Evolutionary conservation across 805 yeast species (phyloP).

Genomic region (Teunomyces stri): DNA sequence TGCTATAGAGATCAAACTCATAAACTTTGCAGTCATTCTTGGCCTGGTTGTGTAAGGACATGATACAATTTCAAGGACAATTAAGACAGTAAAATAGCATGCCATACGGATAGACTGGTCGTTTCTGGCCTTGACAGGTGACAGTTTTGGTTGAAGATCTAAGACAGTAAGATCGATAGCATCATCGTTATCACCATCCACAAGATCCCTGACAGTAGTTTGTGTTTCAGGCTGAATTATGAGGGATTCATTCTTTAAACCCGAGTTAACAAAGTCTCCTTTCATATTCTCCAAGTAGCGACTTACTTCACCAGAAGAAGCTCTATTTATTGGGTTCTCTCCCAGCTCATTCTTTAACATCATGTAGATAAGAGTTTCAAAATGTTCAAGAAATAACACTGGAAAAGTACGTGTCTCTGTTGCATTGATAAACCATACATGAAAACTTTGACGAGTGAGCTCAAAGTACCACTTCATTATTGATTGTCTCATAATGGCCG

Average conservation of each 20-base stretch:
- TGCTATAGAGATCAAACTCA: neutral
- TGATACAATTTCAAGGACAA: neutral
- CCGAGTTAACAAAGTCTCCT: constrained; percentile 1
- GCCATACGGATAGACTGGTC: neutral
- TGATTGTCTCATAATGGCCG: constrained; percentile 22
- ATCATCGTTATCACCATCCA: neutral
- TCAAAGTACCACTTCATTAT: constrained; percentile 32
- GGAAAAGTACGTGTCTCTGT: neutral
- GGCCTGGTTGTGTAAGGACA: neutral
- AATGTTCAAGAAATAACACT: constrained; percentile 7
- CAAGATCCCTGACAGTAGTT: neutral
- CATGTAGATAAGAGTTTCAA: constrained; percentile 22
- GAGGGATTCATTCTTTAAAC: neutral
- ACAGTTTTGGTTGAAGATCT: neutral
- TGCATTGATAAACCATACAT: constrained; percentile 23
- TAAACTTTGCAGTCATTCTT: neutral
- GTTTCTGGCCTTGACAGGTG: neutral
- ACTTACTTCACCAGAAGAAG: constrained; percentile 17
- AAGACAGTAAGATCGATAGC: neutral
- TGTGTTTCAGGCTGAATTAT: neutral
- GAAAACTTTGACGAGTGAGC: constrained; percentile 18
- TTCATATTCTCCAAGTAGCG: constrained; percentile 21
- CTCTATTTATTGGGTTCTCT: constrained; percentile 3
- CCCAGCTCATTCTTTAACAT: constrained; percentile 30
- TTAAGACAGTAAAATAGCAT: neutral